Evolutionary conservation across 2,329 filamentous ascomycete genomes (phyloP), one percentile per base, ranked within the genome.

Genomic region (Chaetomium globosum): DNA sequence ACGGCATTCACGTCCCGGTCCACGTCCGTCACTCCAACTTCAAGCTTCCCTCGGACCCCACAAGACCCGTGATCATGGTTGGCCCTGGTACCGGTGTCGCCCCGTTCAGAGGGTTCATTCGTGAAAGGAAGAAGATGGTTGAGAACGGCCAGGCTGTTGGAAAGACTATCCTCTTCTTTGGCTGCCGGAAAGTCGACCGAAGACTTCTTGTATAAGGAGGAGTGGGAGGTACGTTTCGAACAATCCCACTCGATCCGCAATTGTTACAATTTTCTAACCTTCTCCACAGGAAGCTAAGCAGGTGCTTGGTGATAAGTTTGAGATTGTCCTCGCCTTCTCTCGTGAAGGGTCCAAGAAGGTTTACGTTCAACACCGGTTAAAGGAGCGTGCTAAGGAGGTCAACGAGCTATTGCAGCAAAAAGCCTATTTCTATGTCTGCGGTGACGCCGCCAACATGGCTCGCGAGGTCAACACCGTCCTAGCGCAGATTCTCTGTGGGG

Each of bases 1-100:
- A 97, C 73, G 94, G 94, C 67, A 89, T 97, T 67, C 93, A 96
- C 75, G 89, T 98, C 28, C 95, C 95, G 3, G 92, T 99, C 16
- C 95, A 99, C 75, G 88, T 99, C 66, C 92, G 95, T 70, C 94
- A 97, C 80, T 98, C 95, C 70, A 99, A 98, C 82, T 99, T 99
- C 87, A 98, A 98, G 82, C 87, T 99, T 33, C 95, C 95, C 9
- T 97, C 95, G 19, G 93, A 99, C 74, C 93, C 95, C 4, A 87
- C 90, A 57, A 96, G 96, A 80, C 95, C 95, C 33, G 83, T 99
- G 72, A 96, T 99, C 77, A 93, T 97, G 88, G 87, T 98, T 72
- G 95, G 95, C 28, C 95, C 95, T 13, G 95, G 95, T 75, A 98
- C 95, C 61, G 95, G 95, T 82, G 93, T 97, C 63, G 95, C 95